Evolutionary conservation across 148 eudicot species (phyloP).

Genomic region (Beta vulgaris): DNA sequence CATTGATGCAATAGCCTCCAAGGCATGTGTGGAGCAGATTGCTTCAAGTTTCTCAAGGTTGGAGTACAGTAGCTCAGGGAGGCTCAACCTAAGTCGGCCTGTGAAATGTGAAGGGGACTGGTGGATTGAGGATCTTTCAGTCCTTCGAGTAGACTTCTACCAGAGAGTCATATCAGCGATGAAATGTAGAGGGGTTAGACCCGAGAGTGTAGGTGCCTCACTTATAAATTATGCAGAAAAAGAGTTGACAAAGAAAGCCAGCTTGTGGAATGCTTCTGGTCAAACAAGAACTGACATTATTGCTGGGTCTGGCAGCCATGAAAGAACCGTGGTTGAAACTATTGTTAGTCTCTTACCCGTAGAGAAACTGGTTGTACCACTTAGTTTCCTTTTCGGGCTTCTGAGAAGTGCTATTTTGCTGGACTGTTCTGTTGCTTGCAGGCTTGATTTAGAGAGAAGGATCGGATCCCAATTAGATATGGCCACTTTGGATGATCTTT

Average conservation of each 20-base stretch:
- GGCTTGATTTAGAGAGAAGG: slow-evolving; percentile 88
- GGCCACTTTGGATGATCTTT: slow-evolving; percentile 82
- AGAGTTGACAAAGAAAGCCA: slow-evolving; percentile 62
- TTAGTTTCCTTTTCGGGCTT: slow-evolving; percentile 79
- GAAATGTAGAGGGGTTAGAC: slow-evolving; percentile 90
- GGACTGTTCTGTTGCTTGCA: slow-evolving; percentile 58
- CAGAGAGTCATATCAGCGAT: slow-evolving; percentile 75
- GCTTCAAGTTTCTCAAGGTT: slow-evolving; percentile 93
- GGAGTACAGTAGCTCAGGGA: slow-evolving; percentile 92
- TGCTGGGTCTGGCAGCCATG: slow-evolving; percentile 39
- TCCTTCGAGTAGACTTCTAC: slow-evolving; percentile 67
- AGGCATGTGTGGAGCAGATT: slow-evolving; percentile 85
- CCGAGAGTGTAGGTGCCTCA: slow-evolving; percentile 86
- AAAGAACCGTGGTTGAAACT: slow-evolving; percentile 70
- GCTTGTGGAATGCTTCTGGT: slow-evolving; percentile 43
- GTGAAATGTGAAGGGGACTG: slow-evolving; percentile 77
- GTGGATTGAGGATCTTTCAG: slow-evolving; percentile 91
- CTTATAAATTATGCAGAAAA: slow-evolving; percentile 74
- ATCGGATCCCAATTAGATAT: slow-evolving; percentile 85
- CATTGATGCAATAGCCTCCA: slow-evolving; percentile 85
- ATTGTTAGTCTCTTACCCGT: slow-evolving; percentile 73
- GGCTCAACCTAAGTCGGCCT: slow-evolving; percentile 83
- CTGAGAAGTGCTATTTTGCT: slow-evolving; percentile 77
- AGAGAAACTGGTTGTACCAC: slow-evolving; percentile 70
- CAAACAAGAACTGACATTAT: slow-evolving; percentile 40